A percentile compares a stretch with the other conserved stretches of the same genome.
These are phyloP conservation scores for Trametes coccinea DNA, from an alignment of 768 basidiomycete genomes.

Conservation along the genomic window DNA sequence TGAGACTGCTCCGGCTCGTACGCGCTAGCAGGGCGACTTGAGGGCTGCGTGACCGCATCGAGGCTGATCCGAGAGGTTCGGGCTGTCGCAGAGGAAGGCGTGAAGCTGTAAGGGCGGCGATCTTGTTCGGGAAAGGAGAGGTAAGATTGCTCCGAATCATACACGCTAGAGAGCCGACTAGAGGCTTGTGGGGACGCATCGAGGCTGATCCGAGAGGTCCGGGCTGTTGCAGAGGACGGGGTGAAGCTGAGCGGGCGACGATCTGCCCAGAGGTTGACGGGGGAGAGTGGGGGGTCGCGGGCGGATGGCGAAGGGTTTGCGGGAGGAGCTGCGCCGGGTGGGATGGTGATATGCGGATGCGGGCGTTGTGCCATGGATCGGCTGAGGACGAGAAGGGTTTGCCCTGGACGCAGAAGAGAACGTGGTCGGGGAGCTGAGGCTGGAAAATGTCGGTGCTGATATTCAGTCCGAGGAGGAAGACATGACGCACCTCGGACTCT, in stretches of 20 bases:
- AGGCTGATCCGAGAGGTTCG: slow-evolving; percentile 17
- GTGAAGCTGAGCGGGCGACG: slow-evolving; percentile 18
- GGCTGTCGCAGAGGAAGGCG: slow-evolving; percentile 15
- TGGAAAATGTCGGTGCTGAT: background rate
- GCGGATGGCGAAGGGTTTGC: slow-evolving; percentile 32
- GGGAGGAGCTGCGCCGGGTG: slow-evolving; percentile 37
- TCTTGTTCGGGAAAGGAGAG: slow-evolving; percentile 29
- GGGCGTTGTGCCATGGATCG: slow-evolving; percentile 24
- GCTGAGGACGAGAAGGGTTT: slow-evolving; percentile 15
- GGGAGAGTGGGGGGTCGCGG: slow-evolving; percentile 34
- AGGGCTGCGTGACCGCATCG: slow-evolving; percentile 30
- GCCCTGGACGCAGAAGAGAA: background rate
- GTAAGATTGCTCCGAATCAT: slow-evolving; percentile 28
- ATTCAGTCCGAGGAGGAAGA: background rate
- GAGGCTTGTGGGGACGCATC: slow-evolving; percentile 33
- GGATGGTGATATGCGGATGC: slow-evolving; percentile 39
- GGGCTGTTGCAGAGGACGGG: slow-evolving; percentile 7
- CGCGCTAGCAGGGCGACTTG: slow-evolving; percentile 43
- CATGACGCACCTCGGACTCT: slow-evolving; percentile 16
- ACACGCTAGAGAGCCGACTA: slow-evolving; percentile 42
- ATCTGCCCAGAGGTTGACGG: slow-evolving; percentile 39
- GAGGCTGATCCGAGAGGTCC: slow-evolving; percentile 19
- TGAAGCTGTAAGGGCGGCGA: too few species aligned
- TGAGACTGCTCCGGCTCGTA: slow-evolving; percentile 29
- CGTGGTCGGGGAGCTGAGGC: background rate